Conservation (phyloP, 2,329 filamentous ascomycete genomes). For the Grosmannia serpens region DNA sequence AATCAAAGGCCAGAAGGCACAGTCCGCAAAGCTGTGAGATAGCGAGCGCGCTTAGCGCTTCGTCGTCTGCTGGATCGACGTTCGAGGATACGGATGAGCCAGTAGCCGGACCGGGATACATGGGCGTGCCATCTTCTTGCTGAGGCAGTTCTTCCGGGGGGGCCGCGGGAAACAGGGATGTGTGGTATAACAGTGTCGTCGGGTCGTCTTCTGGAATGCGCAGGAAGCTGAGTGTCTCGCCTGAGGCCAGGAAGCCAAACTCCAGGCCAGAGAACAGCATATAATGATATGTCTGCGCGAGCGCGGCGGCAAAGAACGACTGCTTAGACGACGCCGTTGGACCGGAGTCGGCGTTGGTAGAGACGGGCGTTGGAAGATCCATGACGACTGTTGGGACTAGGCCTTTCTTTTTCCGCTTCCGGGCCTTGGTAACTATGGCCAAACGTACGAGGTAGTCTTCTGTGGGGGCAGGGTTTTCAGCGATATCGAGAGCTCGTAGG, state of each 20-base stretch:
- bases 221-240: background rate
- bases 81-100: background rate
- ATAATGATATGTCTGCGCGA: background rate
- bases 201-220: background rate
- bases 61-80: background rate
- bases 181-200: background rate
- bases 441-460: background rate
- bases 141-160: too few relatives aligned
- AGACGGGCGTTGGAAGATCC: too few relatives aligned
- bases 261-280: background rate
- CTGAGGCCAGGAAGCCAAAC: background rate
- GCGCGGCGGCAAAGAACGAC: background rate
- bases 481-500: too few relatives aligned
- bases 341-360: background rate
- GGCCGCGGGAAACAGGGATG: background rate
- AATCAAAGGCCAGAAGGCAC: too few relatives aligned
- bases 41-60: too few relatives aligned
- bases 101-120: background rate
- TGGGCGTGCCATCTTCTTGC: background rate
- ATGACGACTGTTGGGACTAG: background rate
- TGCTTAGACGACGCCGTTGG: background rate
- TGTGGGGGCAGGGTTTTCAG: too few relatives aligned
- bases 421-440: background rate
- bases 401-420: background rate
- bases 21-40: too few relatives aligned